Evolutionary conservation across 495 filamentous ascomycete species (phyloP), one percentile per base, ranked within the genome.

Genomic region (Neurospora hispaniola): DNA sequence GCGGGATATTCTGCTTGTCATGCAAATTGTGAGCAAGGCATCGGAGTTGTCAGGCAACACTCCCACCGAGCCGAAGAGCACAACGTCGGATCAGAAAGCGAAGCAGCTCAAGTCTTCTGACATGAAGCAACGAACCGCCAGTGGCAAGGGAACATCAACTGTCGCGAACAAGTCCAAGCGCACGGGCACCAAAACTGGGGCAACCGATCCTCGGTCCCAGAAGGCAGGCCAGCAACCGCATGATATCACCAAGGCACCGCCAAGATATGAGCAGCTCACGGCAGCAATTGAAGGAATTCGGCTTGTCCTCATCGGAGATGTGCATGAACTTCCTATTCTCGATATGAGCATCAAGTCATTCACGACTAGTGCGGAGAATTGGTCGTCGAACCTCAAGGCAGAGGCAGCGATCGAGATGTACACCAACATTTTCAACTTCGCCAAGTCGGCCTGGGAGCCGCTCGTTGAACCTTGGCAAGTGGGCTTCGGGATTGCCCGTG

Each of bases 381-480:
- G 96, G 96, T 93, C 94, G 5, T 90, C 90, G 20, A 91, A 90
- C 12, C 85, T 98, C 82, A 93, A 89, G 76, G 94, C 93, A 3
- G 94, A 98, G 78, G 93, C 93, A 1, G 93, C 85, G 42, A 90
- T 98, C 71, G 93, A 98, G 75, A 94, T 93, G 72, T 97, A 96
- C 80, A 86, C 96, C 76, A 99, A 98, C 79, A 90, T 98, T 70
- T 98, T 96, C 85, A 99, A 98, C 80, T 99, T 99, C 81, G 94
- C 96, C 27, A 98, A 99, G 80, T 98, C 96, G 1, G 92, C 94
- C 10, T 99, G 96, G 96, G 96, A 98, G 80, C 96, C 96, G 10
- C 84, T 99, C 42, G 91, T 98, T 38, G 96, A 99, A 80, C 96
- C 96, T 42, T 99, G 96, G 96, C 90, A 96, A 73, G 83, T 98